phyloP scores from a whole-genome alignment of 139 green algal genomes.

The Zygnema circumcarinatum region DNA sequence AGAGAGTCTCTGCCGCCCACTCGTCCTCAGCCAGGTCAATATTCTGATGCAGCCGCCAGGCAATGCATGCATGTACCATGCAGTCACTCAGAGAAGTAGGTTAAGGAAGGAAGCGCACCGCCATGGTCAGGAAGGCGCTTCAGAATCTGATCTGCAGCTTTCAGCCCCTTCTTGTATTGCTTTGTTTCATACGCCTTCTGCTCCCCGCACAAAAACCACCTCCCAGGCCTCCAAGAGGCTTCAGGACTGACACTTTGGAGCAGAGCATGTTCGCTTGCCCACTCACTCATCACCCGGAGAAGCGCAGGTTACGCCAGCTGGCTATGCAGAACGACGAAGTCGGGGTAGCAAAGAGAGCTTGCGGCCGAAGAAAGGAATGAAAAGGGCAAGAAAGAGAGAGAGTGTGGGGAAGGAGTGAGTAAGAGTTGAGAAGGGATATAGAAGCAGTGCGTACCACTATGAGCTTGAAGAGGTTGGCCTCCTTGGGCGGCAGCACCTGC shows the following conservation, averaged over 20 bases:
- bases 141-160: constrained; percentile 91
- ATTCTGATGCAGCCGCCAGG: background rate
- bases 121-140: constrained; percentile 96
- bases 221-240: too few species aligned
- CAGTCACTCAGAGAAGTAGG: background rate
- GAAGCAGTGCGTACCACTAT: constrained; percentile 38
- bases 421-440: too few species aligned
- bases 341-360: too few species aligned
- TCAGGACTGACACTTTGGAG: too few species aligned
- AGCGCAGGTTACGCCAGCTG: too few species aligned
- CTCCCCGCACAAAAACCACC: background rate
- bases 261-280: too few species aligned
- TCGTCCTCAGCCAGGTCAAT: background rate
- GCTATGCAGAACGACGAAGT: too few species aligned
- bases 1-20: constrained; percentile 85
- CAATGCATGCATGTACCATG: background rate
- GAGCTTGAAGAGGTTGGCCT: constrained; percentile 76
- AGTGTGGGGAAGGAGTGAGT: too few species aligned
- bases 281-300: too few species aligned
- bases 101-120: background rate
- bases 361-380: too few species aligned
- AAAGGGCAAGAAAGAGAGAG: too few species aligned
- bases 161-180: constrained; percentile 97
- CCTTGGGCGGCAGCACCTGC: constrained; percentile 75
- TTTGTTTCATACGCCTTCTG: constrained; percentile 96